These are phyloP conservation scores for Tulasnella sp. DNA, from an alignment of 768 basidiomycete species.

Conservation along the genomic window DNA sequence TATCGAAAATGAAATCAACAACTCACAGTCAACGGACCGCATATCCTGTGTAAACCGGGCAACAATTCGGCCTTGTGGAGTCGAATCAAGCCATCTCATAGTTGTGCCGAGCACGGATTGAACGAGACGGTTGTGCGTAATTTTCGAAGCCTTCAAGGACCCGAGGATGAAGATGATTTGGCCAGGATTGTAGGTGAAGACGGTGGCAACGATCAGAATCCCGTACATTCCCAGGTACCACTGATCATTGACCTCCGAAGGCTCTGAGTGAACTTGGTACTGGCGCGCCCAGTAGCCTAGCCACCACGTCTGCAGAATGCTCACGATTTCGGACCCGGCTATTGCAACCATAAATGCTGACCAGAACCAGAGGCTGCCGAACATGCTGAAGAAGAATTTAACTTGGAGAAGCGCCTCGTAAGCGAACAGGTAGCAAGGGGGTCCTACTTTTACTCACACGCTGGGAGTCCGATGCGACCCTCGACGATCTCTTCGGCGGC, in stretches of 20 bases:
- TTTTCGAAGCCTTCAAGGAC: constrained; percentile 49
- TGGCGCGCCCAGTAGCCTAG: constrained; percentile 38
- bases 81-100: constrained; percentile 36
- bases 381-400: constrained; percentile 37
- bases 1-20: neutral
- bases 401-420: constrained; percentile 30
- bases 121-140: constrained; percentile 51
- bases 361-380: constrained; percentile 38
- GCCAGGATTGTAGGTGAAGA: constrained; percentile 38
- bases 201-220: constrained; percentile 37
- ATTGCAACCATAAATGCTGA: constrained; percentile 31
- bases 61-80: constrained; percentile 32
- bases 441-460: constrained; percentile 35
- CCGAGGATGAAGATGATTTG: constrained; percentile 47
- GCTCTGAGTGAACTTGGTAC: constrained; percentile 23
- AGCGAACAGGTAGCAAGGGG: neutral
- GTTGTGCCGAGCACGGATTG: constrained; percentile 57
- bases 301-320: constrained; percentile 41
- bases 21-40: constrained; percentile 27
- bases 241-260: constrained; percentile 38
- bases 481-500: constrained; percentile 59
- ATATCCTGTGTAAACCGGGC: constrained; percentile 32
- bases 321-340: constrained; percentile 30
- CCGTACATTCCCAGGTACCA: constrained; percentile 48
- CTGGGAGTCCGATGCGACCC: constrained; percentile 54